Evolutionary conservation across 306 rosid genomes (phyloP).

Genomic region (Malus sieversii): DNA sequence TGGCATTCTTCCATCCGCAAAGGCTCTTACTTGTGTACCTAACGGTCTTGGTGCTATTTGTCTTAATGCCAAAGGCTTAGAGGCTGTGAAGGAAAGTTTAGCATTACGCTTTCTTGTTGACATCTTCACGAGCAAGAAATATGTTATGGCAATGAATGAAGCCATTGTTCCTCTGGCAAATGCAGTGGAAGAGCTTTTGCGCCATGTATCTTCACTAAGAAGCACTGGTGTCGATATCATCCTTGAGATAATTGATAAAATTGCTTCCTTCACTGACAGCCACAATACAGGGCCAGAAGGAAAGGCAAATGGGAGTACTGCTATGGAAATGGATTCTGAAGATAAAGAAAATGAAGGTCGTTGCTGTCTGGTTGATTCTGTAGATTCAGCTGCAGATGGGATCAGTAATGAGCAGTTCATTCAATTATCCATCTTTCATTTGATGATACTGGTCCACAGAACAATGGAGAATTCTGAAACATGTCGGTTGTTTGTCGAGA

Average conservation of each 20-base stretch:
- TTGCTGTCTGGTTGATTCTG: conserved; percentile 37
- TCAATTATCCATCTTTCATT: conserved; percentile 73
- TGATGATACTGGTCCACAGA: conserved; percentile 91
- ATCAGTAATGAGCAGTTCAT: conserved; percentile 59
- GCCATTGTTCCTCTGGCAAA: conserved; percentile 91
- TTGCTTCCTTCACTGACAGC: conserved; percentile 57
- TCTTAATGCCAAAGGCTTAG: conserved; percentile 86
- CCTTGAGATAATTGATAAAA: conserved; percentile 64
- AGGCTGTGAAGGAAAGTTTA: conserved; percentile 65
- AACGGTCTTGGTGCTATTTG: conserved; percentile 96
- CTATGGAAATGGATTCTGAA: conserved; percentile 88
- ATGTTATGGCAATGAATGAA: conserved; percentile 76
- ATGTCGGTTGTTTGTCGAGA: conserved; percentile 91
- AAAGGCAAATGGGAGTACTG: conserved; percentile 50
- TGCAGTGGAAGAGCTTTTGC: conserved; percentile 93
- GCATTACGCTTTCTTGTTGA: conserved; percentile 76
- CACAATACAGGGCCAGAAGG: conserved; percentile 41
- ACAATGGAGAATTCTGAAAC: conserved; percentile 95
- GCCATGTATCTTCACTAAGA: conserved; percentile 84
- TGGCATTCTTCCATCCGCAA: conserved; percentile 83
- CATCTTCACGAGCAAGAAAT: conserved; percentile 77
- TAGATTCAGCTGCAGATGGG: conserved; percentile 58
- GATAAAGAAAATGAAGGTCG: conserved; percentile 48
- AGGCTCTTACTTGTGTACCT: conserved; percentile 86
- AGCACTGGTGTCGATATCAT: conserved; percentile 83